Evolutionary conservation across 257 asterid genomes (phyloP).

Genomic region (Echium plantagineum): DNA sequence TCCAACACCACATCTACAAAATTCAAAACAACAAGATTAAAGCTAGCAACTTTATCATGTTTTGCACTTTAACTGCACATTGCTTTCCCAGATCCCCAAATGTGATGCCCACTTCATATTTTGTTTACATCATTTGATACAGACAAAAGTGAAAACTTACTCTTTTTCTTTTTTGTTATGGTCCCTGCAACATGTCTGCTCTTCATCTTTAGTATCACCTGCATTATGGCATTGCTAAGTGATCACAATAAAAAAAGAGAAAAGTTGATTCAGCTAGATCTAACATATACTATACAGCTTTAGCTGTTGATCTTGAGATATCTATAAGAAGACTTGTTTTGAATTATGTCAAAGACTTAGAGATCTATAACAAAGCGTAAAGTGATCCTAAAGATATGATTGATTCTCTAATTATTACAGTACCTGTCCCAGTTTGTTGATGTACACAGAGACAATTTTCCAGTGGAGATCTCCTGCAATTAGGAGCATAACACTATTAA

Average conservation of each 20-base stretch:
- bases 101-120: constrained; percentile 38
- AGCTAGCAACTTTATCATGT: constrained; percentile 21
- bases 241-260: neutral
- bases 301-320: constrained; percentile 2
- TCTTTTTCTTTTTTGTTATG: constrained; percentile 98
- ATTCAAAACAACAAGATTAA: constrained; percentile 18
- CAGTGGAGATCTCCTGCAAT: constrained; percentile 94
- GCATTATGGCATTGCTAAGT: constrained; percentile 2
- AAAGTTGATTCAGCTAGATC: constrained; percentile 1
- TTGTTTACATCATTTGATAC: constrained; percentile 41
- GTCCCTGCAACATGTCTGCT: constrained; percentile 28
- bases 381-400: neutral
- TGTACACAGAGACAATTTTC: constrained; percentile 90
- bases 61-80: constrained; percentile 13
- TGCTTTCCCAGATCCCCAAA: constrained; percentile 89
- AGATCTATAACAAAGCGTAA: constrained; percentile 1
- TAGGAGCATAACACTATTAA: neutral
- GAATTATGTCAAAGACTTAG: neutral
- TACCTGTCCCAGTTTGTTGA: constrained; percentile 80
- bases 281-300: neutral
- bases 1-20: constrained; percentile 67
- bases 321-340: neutral
- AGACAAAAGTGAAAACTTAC: constrained; percentile 46
- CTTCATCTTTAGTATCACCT: constrained; percentile 19
- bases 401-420: constrained; percentile 24